Evolutionary conservation across 257 asterid species (phyloP), one percentile per base, ranked within the genome.

Genomic region (Osmanthus fragrans): DNA sequence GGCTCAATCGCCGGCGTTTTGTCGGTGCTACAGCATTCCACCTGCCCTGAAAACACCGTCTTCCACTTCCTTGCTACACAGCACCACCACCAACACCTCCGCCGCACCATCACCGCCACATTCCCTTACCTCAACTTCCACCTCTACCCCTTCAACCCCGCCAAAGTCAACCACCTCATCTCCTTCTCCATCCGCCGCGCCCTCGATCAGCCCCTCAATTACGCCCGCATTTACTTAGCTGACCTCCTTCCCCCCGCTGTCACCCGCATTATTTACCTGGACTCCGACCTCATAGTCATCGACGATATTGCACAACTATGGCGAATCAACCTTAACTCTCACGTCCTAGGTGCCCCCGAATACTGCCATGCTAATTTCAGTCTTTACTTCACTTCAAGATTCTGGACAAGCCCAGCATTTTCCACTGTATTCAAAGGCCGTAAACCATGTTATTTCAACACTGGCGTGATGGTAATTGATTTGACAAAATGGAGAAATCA

Each of bases 381-480:
- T 68, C 88, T 84, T 39, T 94, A 94, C 81, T 94, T 94, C 85
- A 90, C 97, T 12, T 5, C 88, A 8, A 76, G 76, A 15, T 94
- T 94, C 86, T 94, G 97, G 98, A 78, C 91, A 0, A 88, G 78
- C 69, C 92, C 90, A 0, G 37, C 69, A 4, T 82, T 89, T 71
- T 74, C 89, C 76, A 67, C 71, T 71, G 69, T 85, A 0, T 89
- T 94, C 72, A 70, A 78, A 33, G 76, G 73, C 69, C 87, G 93
- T 0, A 77, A 6, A 0, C 89, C 97, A 0, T 92, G 97, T 37
- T 94, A 94, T 21, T 94, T 94, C 87, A 94, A 94, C 88, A 94
- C 98, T 3, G 98, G 98, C 1, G 98, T 94, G 15, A 94, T 94
- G 97, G 97, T 94, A 5, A 81, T 94, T 71, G 91, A 94, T 40